These are phyloP conservation scores for Xylariaceae sp. DNA, from an alignment of 2,329 filamentous ascomycete species.

Conservation along the genomic window DNA sequence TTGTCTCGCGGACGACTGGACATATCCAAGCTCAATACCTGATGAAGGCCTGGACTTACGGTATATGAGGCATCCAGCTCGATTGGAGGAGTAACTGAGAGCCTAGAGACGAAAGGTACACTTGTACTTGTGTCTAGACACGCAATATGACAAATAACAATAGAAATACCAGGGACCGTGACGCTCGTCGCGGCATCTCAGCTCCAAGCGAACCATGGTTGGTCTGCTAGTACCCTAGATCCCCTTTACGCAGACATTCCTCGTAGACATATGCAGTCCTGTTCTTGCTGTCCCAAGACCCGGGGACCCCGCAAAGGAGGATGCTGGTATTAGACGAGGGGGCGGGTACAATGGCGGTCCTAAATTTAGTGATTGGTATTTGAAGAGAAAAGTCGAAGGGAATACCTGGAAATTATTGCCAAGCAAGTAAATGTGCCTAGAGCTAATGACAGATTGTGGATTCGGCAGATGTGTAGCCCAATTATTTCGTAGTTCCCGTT, in stretches of 20 bases:
- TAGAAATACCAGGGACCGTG: slow-evolving; percentile 5
- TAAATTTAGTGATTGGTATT: slow-evolving; percentile 10
- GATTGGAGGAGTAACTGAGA: slow-evolving; percentile 8
- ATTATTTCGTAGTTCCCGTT: slow-evolving; percentile 21
- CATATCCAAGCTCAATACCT: slow-evolving; percentile 5
- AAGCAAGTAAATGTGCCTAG: slow-evolving; percentile 22
- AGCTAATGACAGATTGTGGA: slow-evolving; percentile 18
- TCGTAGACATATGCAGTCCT: slow-evolving; percentile 13
- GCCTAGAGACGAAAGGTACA: slow-evolving; percentile 14
- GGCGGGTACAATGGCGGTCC: slow-evolving; percentile 10
- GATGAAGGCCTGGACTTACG: slow-evolving; percentile 8
- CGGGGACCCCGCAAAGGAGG: slow-evolving; percentile 22
- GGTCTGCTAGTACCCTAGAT: slow-evolving; percentile 5
- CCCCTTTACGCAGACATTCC: slow-evolving; percentile 6
- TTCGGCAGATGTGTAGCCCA: slow-evolving; percentile 33
- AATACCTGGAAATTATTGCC: slow-evolving; percentile 20
- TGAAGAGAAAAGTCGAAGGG: slow-evolving; percentile 14
- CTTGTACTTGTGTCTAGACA: slow-evolving; percentile 19
- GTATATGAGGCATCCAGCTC: slow-evolving; percentile 15
- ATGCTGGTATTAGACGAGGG: slow-evolving; percentile 12
- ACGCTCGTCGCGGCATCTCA: slow-evolving; percentile 21
- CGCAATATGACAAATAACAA: background rate
- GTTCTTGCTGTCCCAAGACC: slow-evolving; percentile 18
- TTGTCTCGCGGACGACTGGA: slow-evolving; percentile 15
- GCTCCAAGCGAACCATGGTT: slow-evolving; percentile 1